Evolutionary conservation across 148 eudicot species (phyloP).

Genomic region (Vaccinium darrowii): DNA sequence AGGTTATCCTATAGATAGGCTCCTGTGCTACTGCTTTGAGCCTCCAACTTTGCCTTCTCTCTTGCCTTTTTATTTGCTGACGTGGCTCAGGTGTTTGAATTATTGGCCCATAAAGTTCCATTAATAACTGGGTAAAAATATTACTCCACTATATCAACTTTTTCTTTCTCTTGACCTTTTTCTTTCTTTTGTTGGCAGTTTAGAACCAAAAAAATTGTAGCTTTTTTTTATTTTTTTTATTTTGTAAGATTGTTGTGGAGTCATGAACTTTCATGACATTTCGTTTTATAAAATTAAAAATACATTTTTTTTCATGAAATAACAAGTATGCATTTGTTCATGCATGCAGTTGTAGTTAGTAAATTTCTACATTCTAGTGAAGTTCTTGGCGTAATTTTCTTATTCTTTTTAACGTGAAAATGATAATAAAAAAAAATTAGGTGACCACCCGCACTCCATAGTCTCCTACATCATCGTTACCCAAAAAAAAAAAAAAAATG

Average conservation of each 20-base stretch:
- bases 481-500: too few species aligned
- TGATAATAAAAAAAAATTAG: too few species aligned
- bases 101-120: constrained; percentile 39
- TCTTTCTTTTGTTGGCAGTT: constrained; percentile 5
- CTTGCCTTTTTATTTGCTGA: constrained; percentile 17
- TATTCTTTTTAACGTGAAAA: background rate
- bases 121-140: constrained; percentile 14
- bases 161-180: constrained; percentile 11
- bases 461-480: too few species aligned
- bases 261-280: background rate
- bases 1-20: background rate
- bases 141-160: constrained; percentile 13
- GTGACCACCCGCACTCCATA: too few species aligned
- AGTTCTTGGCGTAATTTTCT: background rate
- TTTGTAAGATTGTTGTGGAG: background rate
- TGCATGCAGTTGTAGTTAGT: background rate
- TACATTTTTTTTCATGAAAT: background rate
- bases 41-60: constrained; percentile 26
- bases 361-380: too few species aligned
- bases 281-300: too few species aligned
- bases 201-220: background rate
- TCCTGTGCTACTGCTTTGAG: constrained; percentile 20
- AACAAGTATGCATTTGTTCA: background rate
- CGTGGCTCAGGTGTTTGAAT: constrained; percentile 38
- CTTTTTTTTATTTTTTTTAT: background rate